Conservation (phyloP, 2,329 filamentous ascomycete genomes). For the Nakataea oryzae region DNA sequence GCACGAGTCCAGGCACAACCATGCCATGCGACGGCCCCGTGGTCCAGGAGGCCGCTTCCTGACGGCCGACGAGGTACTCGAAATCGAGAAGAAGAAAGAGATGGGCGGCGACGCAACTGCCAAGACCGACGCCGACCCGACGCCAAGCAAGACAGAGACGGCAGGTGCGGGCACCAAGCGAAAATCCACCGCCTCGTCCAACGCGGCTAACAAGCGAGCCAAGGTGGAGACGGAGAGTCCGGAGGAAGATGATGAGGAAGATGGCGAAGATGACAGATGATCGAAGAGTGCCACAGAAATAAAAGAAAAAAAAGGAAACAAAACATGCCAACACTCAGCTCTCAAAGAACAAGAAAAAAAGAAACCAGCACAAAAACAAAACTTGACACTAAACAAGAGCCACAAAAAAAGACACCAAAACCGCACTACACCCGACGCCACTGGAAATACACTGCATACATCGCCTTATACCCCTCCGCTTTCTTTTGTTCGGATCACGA, state of each 20-base stretch:
- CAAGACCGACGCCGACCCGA: constrained; percentile 18
- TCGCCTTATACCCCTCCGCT: constrained; percentile 2
- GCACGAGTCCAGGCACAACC: constrained; percentile 94
- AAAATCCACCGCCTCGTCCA: constrained; percentile 43
- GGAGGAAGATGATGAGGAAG: constrained; percentile 26
- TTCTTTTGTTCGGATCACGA: constrained; percentile 6
- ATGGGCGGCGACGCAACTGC: constrained; percentile 25
- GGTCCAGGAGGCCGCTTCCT: constrained; percentile 92
- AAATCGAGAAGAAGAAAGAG: constrained; percentile 63
- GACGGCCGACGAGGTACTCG: constrained; percentile 89
- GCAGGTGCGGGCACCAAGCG: constrained; percentile 41
- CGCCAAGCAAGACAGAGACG: constrained; percentile 12
- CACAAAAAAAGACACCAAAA: constrained; percentile 2
- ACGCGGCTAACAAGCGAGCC: constrained; percentile 40
- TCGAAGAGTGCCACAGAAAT: constrained; percentile 2
- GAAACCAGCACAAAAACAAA: constrained; percentile 2
- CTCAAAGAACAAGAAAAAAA: constrained; percentile 2
- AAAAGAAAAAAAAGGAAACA: background rate
- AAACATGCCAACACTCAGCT: no score
- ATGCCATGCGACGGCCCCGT: constrained; percentile 90
- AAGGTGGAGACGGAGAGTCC: constrained; percentile 30
- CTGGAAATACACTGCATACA: background rate
- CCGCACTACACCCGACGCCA: background rate
- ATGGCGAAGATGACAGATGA: constrained; percentile 12
- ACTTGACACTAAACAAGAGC: background rate